Conservation (phyloP, 2,329 filamentous ascomycete genomes). For the Spiromastix sp. region DNA sequence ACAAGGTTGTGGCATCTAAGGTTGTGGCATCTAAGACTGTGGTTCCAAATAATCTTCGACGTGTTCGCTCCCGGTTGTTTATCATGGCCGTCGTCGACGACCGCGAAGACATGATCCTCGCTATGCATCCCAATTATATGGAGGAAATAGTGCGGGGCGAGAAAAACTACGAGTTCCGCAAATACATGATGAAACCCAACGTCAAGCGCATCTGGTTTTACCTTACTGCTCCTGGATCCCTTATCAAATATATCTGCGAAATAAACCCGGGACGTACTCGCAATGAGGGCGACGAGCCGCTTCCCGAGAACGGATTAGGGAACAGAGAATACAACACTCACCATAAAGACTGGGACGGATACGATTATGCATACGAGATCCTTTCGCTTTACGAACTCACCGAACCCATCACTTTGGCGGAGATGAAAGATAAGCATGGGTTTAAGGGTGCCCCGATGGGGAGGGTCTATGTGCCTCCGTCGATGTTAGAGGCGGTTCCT, state of each 20-base stretch:
- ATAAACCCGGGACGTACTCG: constrained; percentile 7
- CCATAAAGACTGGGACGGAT: constrained; percentile 17
- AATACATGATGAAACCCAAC: constrained; percentile 8
- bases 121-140: constrained; percentile 11
- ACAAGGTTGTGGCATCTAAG: not conserved
- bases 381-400: constrained; percentile 15
- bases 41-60: not conserved
- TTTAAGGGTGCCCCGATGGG: constrained; percentile 34
- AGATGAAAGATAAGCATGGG: constrained; percentile 37
- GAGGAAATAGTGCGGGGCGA: constrained; percentile 8
- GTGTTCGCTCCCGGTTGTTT: not conserved
- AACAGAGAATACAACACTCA: constrained; percentile 19
- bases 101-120: constrained; percentile 8
- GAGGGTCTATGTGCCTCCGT: constrained; percentile 2
- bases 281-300: constrained; percentile 7
- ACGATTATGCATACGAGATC: constrained; percentile 20
- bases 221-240: constrained; percentile 10
- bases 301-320: constrained; percentile 13
- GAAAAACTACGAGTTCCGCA: constrained; percentile 10
- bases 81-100: too few species aligned
- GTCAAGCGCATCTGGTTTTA: constrained; percentile 14
- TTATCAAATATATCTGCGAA: constrained; percentile 10
- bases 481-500: constrained; percentile 1
- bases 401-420: constrained; percentile 7
- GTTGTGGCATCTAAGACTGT: not conserved